Evolutionary conservation across 1,284 basidiomycete genomes (phyloP), one percentile per base, ranked within the genome.

Genomic region (Ceratobasidium sp.): DNA sequence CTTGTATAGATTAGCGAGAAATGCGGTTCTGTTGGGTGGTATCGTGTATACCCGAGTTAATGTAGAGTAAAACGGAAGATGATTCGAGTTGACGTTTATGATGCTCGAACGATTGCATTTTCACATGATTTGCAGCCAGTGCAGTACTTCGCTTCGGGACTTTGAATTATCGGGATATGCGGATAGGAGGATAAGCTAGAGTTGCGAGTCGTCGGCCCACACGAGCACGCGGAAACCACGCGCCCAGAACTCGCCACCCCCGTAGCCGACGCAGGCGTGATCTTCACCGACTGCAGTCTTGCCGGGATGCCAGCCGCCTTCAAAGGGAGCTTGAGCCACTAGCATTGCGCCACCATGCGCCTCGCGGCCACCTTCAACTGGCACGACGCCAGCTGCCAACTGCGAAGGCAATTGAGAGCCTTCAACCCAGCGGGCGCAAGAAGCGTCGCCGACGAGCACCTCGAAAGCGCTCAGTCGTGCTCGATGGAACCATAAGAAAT

Each of bases 341-440:
- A 79, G 72, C 35, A 79, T 43, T 1, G 76, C 74, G 27, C 70
- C 70, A 17, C 76, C 76, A 45, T 76, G 75, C 13, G 68, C 71
- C 70, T 79, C 78, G 35, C 78, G 71, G 0, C 78, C 78, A 10
- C 77, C 78, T 67, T 79, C 78, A 25, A 79, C 75, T 34, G 70
- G 68, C 20, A 64, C 40, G 2, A 67, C 45, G 32, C 50, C 57
- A 31, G 57, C 57, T 17, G 52, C 49, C 20, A 65, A 45, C 45
- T 47, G 12, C 0, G 77, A 76, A 60, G 76, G 75, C 8, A 75
- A 74, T 1, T 68, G 69, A 53, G 75, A 71, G 13, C 77, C 78
- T 2, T 74, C 75, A 64, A 77, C 73, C 78, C 78, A 79, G 62
- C 77, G 76, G 57, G 77, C 70, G n/a, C 75, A 69, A 8, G 73